These are phyloP conservation scores for Striga hermonthica DNA, from an alignment of 305 asterid species.

Conservation along the genomic window DNA sequence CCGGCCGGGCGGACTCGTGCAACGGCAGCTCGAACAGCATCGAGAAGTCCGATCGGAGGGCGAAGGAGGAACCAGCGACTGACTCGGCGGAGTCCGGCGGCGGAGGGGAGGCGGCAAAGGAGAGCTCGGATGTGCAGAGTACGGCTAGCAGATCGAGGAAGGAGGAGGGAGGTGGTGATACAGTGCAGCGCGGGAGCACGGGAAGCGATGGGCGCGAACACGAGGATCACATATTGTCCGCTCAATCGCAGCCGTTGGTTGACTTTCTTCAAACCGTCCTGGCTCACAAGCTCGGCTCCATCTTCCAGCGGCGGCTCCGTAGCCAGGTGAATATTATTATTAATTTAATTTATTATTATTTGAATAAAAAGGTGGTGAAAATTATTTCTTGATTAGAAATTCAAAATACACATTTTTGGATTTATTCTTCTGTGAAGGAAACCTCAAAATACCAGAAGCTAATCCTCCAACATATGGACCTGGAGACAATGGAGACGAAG, in stretches of 20 bases:
- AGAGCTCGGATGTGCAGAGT: conserved; percentile 68
- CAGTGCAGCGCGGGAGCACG: conserved; percentile 47
- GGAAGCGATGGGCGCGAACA: conserved; percentile 51
- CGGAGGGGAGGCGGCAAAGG: conserved; percentile 46
- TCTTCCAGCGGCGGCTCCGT: conserved; percentile 64
- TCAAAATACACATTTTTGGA: neutral
- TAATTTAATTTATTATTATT: neutral
- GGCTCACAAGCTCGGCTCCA: conserved; percentile 53
- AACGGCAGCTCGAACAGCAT: conserved; percentile 68
- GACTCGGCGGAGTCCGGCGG: conserved; percentile 58
- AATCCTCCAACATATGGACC: conserved; percentile 56
- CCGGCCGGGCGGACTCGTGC: conserved; percentile 51
- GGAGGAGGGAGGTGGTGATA: conserved; percentile 51
- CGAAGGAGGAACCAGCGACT: conserved; percentile 42
- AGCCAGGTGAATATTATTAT: conserved; percentile 51
- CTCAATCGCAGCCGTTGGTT: conserved; percentile 57
- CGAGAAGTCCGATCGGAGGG: conserved; percentile 35
- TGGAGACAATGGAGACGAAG: conserved; percentile 48
- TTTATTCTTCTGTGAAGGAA: conserved; percentile 37
- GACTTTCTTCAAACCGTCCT: conserved; percentile 49
- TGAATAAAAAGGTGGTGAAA: neutral
- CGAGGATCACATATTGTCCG: conserved; percentile 40
- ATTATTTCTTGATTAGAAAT: neutral
- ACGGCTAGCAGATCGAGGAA: conserved; percentile 60
- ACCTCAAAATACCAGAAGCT: conserved; percentile 45